Conservation (phyloP, 2,329 filamentous ascomycete genomes). For the Lasiodiplodia citricola region DNA sequence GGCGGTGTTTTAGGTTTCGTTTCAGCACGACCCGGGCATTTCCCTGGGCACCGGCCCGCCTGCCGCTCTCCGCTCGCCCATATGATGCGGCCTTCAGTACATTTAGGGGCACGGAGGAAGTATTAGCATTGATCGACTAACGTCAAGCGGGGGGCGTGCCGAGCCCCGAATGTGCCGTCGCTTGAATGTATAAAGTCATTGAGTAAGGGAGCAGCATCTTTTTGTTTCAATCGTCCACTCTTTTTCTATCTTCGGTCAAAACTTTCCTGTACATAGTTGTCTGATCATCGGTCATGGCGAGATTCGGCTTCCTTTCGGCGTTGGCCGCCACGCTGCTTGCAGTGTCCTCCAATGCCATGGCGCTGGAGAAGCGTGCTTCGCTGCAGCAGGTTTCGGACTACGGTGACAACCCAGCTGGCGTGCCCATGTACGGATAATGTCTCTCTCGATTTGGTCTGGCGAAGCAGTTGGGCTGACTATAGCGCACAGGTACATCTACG, state of each 20-base stretch:
- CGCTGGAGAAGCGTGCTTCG: constrained; percentile 26
- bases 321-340: constrained; percentile 6
- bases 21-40: constrained; percentile 2
- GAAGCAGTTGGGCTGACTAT: neutral
- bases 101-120: neutral
- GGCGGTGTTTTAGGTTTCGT: constrained; percentile 12
- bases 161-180: no score
- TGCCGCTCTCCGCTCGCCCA: constrained; percentile 9
- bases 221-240: neutral
- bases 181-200: constrained; percentile 1
- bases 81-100: constrained; percentile 15
- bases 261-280: neutral
- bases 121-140: neutral
- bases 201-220: neutral
- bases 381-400: constrained; percentile 49
- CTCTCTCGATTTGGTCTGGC: neutral
- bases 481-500: constrained; percentile 47
- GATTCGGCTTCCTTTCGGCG: constrained; percentile 1
- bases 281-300: neutral
- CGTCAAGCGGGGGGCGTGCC: neutral
- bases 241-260: neutral
- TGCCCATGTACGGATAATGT: constrained; percentile 51
- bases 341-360: neutral
- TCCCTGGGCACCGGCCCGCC: constrained; percentile 10
- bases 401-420: constrained; percentile 55